Conservation (phyloP, 2,329 filamentous ascomycete genomes). For the Herpomyces periplanetae region DNA sequence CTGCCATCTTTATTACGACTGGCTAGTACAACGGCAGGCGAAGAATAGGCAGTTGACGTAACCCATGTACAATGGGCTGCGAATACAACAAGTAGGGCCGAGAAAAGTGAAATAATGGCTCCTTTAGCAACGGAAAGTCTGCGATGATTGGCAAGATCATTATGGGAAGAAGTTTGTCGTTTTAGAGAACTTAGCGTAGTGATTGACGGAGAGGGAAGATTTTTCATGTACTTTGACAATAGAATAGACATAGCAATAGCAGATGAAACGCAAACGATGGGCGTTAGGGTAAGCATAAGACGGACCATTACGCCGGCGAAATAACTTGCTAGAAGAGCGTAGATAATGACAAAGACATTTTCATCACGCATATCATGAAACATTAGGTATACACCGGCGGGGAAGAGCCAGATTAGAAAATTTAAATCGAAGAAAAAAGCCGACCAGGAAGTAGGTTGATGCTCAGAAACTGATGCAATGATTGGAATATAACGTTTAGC, state of each 20-base stretch:
- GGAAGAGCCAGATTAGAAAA: constrained; percentile 95
- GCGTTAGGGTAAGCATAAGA: constrained; percentile 84
- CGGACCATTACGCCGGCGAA: constrained; percentile 98
- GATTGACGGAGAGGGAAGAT: too few relatives aligned
- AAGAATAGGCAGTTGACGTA: constrained; percentile 93
- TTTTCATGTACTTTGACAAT: constrained; percentile 50
- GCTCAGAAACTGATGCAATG: constrained; percentile 95
- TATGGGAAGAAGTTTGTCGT: constrained; percentile 15
- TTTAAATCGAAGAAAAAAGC: constrained; percentile 98
- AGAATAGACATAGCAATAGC: constrained; percentile 59
- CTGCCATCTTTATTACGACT: constrained; percentile 69
- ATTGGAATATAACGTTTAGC: constrained; percentile 98
- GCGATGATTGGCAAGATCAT: constrained; percentile 11
- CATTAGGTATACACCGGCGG: constrained; percentile 87
- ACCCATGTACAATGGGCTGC: constrained; percentile 97
- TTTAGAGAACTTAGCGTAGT: constrained; percentile 13
- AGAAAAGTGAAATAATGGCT: constrained; percentile 28
- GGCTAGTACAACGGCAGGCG: constrained; percentile 75
- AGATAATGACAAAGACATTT: constrained; percentile 91
- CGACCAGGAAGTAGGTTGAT: constrained; percentile 93
- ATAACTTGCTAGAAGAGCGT: constrained; percentile 82
- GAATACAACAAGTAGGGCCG: constrained; percentile 55
- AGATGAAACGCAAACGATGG: constrained; percentile 73
- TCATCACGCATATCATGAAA: constrained; percentile 78
- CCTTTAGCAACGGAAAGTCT: constrained; percentile 34